These are phyloP conservation scores for Priceomyces carsonii DNA, from an alignment of 805 yeast genomes.

Conservation along the genomic window DNA sequence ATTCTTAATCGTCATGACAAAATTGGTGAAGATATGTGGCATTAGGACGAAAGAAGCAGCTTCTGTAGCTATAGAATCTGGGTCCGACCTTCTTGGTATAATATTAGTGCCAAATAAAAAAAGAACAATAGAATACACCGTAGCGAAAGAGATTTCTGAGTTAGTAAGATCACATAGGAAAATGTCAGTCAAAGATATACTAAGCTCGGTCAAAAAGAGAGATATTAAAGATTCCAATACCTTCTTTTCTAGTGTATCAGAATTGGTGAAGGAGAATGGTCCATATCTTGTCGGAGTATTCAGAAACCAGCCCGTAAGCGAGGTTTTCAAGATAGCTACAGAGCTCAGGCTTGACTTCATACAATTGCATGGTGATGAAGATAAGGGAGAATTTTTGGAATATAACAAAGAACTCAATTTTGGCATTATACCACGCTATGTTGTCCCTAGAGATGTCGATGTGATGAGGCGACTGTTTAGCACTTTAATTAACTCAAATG, in stretches of 20 bases:
- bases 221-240: constrained; percentile 16
- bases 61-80: constrained; percentile 59
- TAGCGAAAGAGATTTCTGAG: constrained; percentile 27
- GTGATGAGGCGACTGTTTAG: constrained; percentile 11
- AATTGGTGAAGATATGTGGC: constrained; percentile 85
- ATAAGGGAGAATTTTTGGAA: constrained; percentile 52
- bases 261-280: constrained; percentile 41
- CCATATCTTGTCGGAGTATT: constrained; percentile 89
- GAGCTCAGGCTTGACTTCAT: constrained; percentile 68
- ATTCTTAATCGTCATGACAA: constrained; percentile 13
- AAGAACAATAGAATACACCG: constrained; percentile 55
- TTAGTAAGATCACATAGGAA: constrained; percentile 23
- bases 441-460: constrained; percentile 52
- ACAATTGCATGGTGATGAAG: constrained; percentile 78
- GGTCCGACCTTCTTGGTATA: constrained; percentile 80
- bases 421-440: constrained; percentile 75
- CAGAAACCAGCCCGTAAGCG: constrained; percentile 72
- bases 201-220: constrained; percentile 12
- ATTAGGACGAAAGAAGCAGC: constrained; percentile 70
- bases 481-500: constrained; percentile 15
- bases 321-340: constrained; percentile 47
- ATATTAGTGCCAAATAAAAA: constrained; percentile 82
- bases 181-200: constrained; percentile 19
- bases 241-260: constrained; percentile 27
- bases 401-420: constrained; percentile 38